Conservation (phyloP, 805 yeast genomes). For the Metschnikowia arizonensis region DNA sequence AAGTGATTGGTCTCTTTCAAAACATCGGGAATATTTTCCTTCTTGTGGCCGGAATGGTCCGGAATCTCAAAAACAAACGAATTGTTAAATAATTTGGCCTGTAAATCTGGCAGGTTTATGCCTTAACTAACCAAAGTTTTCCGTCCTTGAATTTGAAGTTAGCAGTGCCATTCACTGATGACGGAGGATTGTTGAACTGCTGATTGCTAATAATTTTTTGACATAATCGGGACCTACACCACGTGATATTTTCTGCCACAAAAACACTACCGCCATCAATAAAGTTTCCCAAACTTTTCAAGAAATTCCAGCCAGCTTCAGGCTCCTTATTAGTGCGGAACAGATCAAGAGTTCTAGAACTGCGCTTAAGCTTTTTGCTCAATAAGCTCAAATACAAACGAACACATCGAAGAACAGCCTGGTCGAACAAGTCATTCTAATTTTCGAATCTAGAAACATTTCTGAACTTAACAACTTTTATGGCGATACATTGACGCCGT, state of each 20-base stretch:
- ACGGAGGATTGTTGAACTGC: constrained; percentile 61
- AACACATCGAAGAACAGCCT: constrained; percentile 67
- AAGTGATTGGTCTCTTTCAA: constrained; percentile 68
- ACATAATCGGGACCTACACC: constrained; percentile 61
- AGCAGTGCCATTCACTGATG: constrained; percentile 27
- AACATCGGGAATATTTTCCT: constrained; percentile 50
- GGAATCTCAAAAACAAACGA: constrained; percentile 57
- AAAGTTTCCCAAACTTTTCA: constrained; percentile 71
- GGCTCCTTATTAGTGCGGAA: constrained; percentile 88
- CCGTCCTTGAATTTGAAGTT: constrained; percentile 51
- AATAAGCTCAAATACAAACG: constrained; percentile 65
- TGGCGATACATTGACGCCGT: too few relatives aligned
- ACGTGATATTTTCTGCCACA: constrained; percentile 74
- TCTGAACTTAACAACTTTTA: too few relatives aligned
- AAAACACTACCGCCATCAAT: constrained; percentile 78
- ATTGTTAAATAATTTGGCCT: constrained; percentile 68
- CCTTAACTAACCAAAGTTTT: constrained; percentile 69
- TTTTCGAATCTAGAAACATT: too few relatives aligned
- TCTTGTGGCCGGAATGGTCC: constrained; percentile 37
- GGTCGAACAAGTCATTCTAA: too few relatives aligned
- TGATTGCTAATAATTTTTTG: constrained; percentile 64
- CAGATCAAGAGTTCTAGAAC: constrained; percentile 56
- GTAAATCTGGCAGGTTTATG: constrained; percentile 80
- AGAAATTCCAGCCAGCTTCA: constrained; percentile 73
- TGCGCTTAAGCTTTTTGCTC: constrained; percentile 73